Evolutionary conservation across 2,329 filamentous ascomycete genomes (phyloP).

Genomic region (Pezicula rhizophila): DNA sequence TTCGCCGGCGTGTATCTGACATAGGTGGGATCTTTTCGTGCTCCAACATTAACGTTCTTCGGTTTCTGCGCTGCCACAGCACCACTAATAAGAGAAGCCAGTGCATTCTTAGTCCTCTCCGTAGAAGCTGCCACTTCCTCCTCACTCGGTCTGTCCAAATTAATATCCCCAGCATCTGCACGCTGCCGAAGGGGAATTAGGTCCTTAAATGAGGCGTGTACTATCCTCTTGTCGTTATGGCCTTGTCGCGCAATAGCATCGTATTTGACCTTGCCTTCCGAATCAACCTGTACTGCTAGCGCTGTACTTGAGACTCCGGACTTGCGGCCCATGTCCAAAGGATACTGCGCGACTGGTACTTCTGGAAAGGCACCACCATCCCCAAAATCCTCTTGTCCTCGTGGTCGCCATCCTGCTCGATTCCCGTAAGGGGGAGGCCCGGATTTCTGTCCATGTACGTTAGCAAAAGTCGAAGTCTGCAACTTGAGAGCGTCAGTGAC

Average conservation of each 20-base stretch:
- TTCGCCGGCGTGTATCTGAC: constrained; percentile 93
- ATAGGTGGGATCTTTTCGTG: constrained; percentile 79
- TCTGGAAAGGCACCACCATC: constrained; percentile 96
- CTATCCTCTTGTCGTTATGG: constrained; percentile 74
- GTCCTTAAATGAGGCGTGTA: constrained; percentile 95
- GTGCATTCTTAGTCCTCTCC: constrained; percentile 80
- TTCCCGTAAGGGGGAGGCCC: constrained; percentile 86
- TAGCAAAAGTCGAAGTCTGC: constrained; percentile 7
- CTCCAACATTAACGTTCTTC: constrained; percentile 84
- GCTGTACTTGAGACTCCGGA: constrained; percentile 68
- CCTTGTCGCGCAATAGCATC: constrained; percentile 89
- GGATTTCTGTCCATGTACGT: constrained; percentile 47
- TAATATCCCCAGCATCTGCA: constrained; percentile 87
- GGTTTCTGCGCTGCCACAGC: constrained; percentile 90
- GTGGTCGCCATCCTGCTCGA: constrained; percentile 84
- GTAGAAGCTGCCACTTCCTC: constrained; percentile 80
- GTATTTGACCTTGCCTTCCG: constrained; percentile 90
- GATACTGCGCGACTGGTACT: constrained; percentile 89
- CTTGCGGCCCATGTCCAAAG: constrained; percentile 89
- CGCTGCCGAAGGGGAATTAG: constrained; percentile 89
- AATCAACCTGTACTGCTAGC: constrained; percentile 85
- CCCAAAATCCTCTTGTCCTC: constrained; percentile 83
- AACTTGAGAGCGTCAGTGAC: constrained; percentile 31
- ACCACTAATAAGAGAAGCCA: constrained; percentile 75
- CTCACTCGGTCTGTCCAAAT: constrained; percentile 74